phyloP scores from a whole-genome alignment of 805 yeast genomes.

The Suhomyces faveliae region DNA sequence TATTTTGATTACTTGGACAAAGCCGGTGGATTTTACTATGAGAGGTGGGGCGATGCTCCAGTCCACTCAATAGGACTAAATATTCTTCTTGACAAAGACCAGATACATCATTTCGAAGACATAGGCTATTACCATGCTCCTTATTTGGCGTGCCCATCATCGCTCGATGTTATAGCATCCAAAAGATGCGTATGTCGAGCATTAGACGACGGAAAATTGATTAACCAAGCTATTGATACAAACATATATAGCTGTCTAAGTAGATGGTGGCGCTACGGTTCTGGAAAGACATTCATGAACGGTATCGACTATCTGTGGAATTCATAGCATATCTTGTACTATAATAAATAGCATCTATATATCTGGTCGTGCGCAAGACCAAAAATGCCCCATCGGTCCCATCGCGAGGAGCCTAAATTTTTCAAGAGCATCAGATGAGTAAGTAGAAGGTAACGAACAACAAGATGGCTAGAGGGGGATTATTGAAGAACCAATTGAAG shows the following conservation, averaged over 20 bases:
- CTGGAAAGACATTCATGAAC: conserved; percentile 56
- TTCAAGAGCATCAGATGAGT: conserved; percentile 3
- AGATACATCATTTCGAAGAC: conserved; percentile 45
- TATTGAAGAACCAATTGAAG: conserved; percentile 33
- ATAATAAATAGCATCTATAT: background rate
- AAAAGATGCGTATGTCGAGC: conserved; percentile 40
- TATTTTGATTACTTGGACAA: conserved; percentile 48
- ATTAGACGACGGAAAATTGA: conserved; percentile 9
- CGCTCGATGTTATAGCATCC: conserved; percentile 29
- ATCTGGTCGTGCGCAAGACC: conserved; percentile 10
- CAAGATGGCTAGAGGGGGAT: conserved; percentile 31
- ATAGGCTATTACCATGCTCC: conserved; percentile 46
- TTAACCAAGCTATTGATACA: conserved; percentile 38
- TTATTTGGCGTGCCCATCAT: conserved; percentile 40
- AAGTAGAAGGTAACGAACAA: conserved; percentile 7
- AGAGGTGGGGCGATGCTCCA: conserved; percentile 61
- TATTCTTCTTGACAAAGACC: conserved; percentile 33
- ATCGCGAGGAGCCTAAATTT: conserved; percentile 11
- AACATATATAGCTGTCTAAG: conserved; percentile 61
- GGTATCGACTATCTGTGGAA: conserved; percentile 28
- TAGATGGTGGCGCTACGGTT: conserved; percentile 74
- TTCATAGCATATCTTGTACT: background rate
- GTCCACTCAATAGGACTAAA: conserved; percentile 41
- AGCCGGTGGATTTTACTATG: conserved; percentile 55
- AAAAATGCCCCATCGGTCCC: conserved; percentile 9